Evolutionary conservation across 2,329 filamentous ascomycete species (phyloP).

Genomic region (Lasiodiplodia sp.): DNA sequence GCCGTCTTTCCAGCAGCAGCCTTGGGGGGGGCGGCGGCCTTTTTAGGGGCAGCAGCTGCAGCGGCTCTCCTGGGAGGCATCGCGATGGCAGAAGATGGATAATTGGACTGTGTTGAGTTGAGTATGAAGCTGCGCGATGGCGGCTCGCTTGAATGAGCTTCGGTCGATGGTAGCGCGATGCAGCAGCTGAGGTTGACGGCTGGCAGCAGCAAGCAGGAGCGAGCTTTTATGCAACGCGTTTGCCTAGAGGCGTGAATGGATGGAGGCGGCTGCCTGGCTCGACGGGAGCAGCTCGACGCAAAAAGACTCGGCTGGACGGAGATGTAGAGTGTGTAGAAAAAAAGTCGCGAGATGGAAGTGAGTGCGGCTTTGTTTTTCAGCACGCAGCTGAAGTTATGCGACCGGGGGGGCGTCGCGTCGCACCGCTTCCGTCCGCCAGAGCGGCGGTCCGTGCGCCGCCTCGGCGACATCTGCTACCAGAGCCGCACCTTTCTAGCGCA

Average conservation of each 20-base stretch:
- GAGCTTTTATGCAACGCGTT: slow-evolving; percentile 1
- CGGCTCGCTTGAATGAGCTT: slow-evolving; percentile 7
- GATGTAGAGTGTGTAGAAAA: slow-evolving; percentile 4
- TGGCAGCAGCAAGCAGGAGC: slow-evolving; percentile 17
- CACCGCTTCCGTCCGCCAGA: slow-evolving; percentile 12
- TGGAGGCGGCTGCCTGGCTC: not conserved
- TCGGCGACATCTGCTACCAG: not conserved
- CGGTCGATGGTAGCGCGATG: slow-evolving; percentile 28
- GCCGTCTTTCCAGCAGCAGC: slow-evolving; percentile 37
- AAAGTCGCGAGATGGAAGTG: slow-evolving; percentile 15
- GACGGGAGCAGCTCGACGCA: not conserved
- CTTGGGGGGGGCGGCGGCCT: slow-evolving; percentile 37
- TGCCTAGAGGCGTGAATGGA: not conserved
- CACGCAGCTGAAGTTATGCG: slow-evolving; percentile 26
- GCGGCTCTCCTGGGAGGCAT: slow-evolving; percentile 29
- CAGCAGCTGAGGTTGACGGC: slow-evolving; percentile 18
- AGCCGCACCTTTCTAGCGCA: not conserved
- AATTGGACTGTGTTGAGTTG: not conserved
- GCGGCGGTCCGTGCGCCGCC: not conserved
- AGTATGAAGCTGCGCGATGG: slow-evolving; percentile 7
- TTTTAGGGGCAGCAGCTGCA: slow-evolving; percentile 26
- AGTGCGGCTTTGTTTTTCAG: slow-evolving; percentile 28
- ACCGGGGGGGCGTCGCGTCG: slow-evolving; percentile 21
- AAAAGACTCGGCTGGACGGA: not conserved
- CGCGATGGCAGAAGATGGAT: not conserved